phyloP scores from a whole-genome alignment of 2,329 filamentous ascomycete species.

The Exophiala phaeomuriformis region DNA sequence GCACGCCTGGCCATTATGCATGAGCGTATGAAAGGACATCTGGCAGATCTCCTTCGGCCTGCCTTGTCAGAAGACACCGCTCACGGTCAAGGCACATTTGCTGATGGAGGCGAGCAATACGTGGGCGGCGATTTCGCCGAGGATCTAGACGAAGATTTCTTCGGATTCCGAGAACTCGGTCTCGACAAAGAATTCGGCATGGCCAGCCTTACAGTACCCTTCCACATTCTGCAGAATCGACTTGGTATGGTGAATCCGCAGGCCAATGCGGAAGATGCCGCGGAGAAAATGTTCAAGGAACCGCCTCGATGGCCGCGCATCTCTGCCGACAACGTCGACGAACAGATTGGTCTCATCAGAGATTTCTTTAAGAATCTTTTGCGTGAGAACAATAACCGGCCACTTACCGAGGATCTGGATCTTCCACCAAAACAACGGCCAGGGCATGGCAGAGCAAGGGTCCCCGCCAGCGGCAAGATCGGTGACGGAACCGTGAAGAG shows the following conservation, averaged over 20 bases:
- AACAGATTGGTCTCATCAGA: slow-evolving; percentile 79
- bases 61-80: slow-evolving; percentile 71
- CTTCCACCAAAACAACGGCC: slow-evolving; percentile 80
- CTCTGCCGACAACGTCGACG: slow-evolving; percentile 66
- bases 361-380: slow-evolving; percentile 89
- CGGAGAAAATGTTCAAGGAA: slow-evolving; percentile 47
- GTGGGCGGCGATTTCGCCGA: slow-evolving; percentile 95
- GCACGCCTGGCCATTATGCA: slow-evolving; percentile 76
- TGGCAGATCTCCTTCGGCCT: slow-evolving; percentile 86
- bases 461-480: slow-evolving; percentile 43
- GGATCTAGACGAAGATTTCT: slow-evolving; percentile 97
- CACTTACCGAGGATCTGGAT: slow-evolving; percentile 89
- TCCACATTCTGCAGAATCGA: slow-evolving; percentile 87
- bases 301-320: slow-evolving; percentile 70
- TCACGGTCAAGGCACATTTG: slow-evolving; percentile 85
- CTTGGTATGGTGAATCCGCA: slow-evolving; percentile 66
- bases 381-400: slow-evolving; percentile 71
- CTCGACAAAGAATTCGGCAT: slow-evolving; percentile 85
- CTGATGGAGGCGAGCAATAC: slow-evolving; percentile 95
- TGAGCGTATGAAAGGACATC: slow-evolving; percentile 87
- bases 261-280: slow-evolving; percentile 8
- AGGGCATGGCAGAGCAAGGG: slow-evolving; percentile 37
- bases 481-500: slow-evolving; percentile 30
- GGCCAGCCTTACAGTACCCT: slow-evolving; percentile 78
- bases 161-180: slow-evolving; percentile 92